Percentiles rank a stretch among this genome's conserved stretches.
Conservation (phyloP, 2,329 filamentous ascomycete genomes). For the Zasmidium citrigriseum region DNA sequence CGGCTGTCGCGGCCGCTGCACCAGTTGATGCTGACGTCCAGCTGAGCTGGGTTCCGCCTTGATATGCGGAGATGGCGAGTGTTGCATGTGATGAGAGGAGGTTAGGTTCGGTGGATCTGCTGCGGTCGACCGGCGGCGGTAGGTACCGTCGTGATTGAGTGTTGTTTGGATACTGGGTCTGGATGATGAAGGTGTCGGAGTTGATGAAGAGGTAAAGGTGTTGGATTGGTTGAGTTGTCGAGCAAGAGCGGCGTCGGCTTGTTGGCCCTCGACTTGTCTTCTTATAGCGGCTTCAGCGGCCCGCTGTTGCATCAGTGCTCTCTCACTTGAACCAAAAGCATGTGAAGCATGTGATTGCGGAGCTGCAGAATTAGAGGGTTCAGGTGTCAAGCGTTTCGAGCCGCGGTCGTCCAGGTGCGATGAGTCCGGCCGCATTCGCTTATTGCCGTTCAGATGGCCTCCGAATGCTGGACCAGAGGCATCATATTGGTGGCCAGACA, state of each 20-base stretch:
- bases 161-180: constrained; percentile 32
- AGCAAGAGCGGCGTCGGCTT: constrained; percentile 29
- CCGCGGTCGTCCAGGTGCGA: constrained; percentile 22
- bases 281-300: constrained; percentile 14
- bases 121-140: constrained; percentile 24
- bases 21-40: constrained; percentile 12
- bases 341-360: constrained; percentile 29
- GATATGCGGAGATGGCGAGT: constrained; percentile 4
- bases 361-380: constrained; percentile 26
- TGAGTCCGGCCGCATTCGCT: constrained; percentile 23
- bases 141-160: constrained; percentile 28
- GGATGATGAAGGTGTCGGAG: too few relatives aligned
- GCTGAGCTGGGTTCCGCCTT: constrained; percentile 7
- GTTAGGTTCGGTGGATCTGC: constrained; percentile 7
- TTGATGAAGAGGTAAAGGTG: constrained; percentile 14
- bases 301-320: constrained; percentile 14
- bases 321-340: constrained; percentile 18
- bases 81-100: background rate
- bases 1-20: constrained; percentile 15
- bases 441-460: constrained; percentile 15
- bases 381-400: constrained; percentile 32
- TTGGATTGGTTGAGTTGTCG: constrained; percentile 26
- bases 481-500: background rate
- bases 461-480: background rate
- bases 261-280: constrained; percentile 18